phyloP scores from a whole-genome alignment of 2,329 filamentous ascomycete genomes.

The Dendrostoma leiphaemia region DNA sequence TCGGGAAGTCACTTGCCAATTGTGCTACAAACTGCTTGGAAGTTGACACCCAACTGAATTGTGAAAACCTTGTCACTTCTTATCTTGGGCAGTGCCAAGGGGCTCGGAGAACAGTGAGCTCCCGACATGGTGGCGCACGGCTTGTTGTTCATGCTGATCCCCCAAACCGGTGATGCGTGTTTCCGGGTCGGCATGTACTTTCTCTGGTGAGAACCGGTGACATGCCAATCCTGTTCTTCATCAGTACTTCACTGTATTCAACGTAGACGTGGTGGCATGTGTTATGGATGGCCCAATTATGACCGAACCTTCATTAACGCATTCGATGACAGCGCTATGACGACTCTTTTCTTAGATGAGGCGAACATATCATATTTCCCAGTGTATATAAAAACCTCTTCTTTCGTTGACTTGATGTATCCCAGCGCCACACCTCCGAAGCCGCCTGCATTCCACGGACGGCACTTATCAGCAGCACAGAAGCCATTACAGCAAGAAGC shows the following conservation, averaged over 20 bases:
- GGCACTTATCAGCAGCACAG: constrained; percentile 13
- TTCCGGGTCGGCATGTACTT: background rate
- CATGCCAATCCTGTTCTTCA: too few species aligned
- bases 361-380: too few species aligned
- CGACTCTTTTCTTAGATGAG: too few species aligned
- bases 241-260: too few species aligned
- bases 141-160: background rate
- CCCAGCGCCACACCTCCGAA: too few species aligned
- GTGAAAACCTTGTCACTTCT: background rate
- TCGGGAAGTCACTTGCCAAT: background rate
- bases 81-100: background rate
- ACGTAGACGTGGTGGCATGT: too few species aligned
- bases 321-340: too few species aligned
- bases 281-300: too few species aligned
- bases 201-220: background rate
- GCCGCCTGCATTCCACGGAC: background rate
- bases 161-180: background rate
- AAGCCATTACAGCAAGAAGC: constrained; percentile 16
- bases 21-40: background rate
- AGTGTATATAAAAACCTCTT: too few species aligned
- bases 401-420: too few species aligned
- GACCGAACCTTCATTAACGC: too few species aligned
- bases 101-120: background rate
- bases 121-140: background rate
- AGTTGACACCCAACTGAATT: background rate